These are phyloP conservation scores for Salvia miltiorrhiza DNA, from an alignment of 257 asterid genomes.

Conservation along the genomic window DNA sequence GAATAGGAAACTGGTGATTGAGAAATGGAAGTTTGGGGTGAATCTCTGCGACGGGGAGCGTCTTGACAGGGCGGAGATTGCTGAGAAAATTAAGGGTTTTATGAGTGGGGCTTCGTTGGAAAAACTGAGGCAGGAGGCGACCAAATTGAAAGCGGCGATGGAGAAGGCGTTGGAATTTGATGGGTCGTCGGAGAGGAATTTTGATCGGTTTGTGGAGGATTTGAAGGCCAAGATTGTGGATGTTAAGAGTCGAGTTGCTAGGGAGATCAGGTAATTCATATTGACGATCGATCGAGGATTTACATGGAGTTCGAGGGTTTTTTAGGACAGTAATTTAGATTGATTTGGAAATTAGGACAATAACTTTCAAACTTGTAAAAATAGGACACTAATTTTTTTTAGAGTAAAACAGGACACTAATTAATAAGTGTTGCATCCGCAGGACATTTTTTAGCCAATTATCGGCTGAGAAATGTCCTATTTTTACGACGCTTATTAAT, in stretches of 20 bases:
- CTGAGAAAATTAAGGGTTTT: neutral
- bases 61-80: constrained; percentile 26
- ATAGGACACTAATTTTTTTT: too few relatives aligned
- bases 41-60: constrained; percentile 39
- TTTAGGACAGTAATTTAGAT: too few relatives aligned
- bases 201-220: constrained; percentile 21
- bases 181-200: constrained; percentile 28
- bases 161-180: constrained; percentile 8
- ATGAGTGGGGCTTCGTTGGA: constrained; percentile 25
- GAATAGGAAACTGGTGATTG: constrained; percentile 42
- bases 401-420: too few relatives aligned
- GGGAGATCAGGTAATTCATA: too few relatives aligned
- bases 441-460: too few relatives aligned
- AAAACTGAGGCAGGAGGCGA: neutral
- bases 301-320: too few relatives aligned
- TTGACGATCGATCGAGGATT: too few relatives aligned
- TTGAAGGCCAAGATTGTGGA: constrained; percentile 27
- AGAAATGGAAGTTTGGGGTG: constrained; percentile 49
- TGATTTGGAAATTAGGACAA: too few relatives aligned
- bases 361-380: too few relatives aligned
- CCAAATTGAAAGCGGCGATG: neutral
- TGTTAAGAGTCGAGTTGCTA: neutral
- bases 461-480: too few relatives aligned
- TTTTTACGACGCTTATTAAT: too few relatives aligned
- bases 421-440: too few relatives aligned